phyloP scores from a whole-genome alignment of 352 stramenopile genomes.

The Saprolegnia parasitica region DNA sequence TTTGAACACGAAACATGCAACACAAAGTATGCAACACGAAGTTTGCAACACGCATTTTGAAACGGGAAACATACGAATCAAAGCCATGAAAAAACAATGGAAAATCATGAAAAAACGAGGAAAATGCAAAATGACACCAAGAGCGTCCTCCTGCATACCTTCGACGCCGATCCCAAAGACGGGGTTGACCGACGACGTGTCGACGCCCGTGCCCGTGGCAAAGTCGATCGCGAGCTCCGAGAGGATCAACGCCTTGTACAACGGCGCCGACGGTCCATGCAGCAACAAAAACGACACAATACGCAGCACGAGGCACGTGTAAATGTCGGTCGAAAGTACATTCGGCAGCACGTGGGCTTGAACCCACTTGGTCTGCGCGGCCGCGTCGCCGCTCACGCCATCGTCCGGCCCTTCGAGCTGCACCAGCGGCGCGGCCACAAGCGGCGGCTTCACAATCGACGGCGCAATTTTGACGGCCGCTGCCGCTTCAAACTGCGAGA shows the following conservation, averaged over 20 bases:
- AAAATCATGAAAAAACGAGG: background rate
- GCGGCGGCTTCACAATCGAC: background rate
- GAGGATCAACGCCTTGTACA: constrained; percentile 80
- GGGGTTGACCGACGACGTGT: constrained; percentile 71
- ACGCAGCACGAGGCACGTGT: constrained; percentile 71
- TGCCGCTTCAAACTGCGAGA: constrained; percentile 53
- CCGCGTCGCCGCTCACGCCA: constrained; percentile 28
- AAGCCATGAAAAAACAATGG: background rate
- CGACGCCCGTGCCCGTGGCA: constrained; percentile 67
- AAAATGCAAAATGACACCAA: too few species aligned
- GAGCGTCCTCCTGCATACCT: constrained; percentile 45
- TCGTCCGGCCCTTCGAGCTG: constrained; percentile 8
- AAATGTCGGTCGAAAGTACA: constrained; percentile 61
- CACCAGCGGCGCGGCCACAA: constrained; percentile 39
- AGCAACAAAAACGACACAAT: constrained; percentile 74
- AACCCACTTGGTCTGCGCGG: constrained; percentile 76
- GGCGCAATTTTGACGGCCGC: constrained; percentile 33
- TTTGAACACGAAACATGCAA: too few species aligned
- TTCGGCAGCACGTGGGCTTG: constrained; percentile 59
- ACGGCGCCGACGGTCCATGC: constrained; percentile 68
- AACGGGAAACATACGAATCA: too few species aligned
- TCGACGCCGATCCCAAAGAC: constrained; percentile 78
- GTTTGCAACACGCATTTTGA: too few species aligned
- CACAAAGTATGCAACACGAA: too few species aligned
- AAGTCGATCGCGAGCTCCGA: constrained; percentile 74